Percentiles rank a stretch among this genome's conserved stretches.
Evolutionary conservation across 768 basidiomycete species (phyloP).

Genomic region (Pleurotus tuber-regium): DNA sequence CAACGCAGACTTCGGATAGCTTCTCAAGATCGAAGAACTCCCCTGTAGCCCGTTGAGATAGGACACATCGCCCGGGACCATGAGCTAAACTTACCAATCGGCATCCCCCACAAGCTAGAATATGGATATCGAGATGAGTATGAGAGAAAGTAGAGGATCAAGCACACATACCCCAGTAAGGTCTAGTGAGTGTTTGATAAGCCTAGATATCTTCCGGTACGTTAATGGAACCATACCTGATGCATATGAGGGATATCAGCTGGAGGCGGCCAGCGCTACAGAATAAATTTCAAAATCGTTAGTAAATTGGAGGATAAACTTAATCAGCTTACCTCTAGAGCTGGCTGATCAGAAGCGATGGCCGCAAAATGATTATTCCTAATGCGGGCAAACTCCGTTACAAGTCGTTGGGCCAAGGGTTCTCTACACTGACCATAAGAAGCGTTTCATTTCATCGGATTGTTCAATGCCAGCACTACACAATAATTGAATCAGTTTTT

Average conservation of each 20-base stretch:
- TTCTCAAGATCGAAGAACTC: constrained; percentile 74
- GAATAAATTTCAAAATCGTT: too few species aligned
- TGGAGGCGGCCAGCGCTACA: constrained; percentile 54
- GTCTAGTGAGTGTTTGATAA: constrained; percentile 36
- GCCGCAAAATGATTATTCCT: constrained; percentile 78
- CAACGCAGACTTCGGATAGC: constrained; percentile 52
- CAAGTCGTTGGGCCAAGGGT: background rate
- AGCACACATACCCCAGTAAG: constrained; percentile 48
- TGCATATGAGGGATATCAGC: constrained; percentile 46
- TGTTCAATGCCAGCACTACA: constrained; percentile 70
- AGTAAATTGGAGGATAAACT: too few species aligned
- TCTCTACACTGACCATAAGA: constrained; percentile 53
- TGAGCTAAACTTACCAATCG: constrained; percentile 45
- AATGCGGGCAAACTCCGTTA: constrained; percentile 7
- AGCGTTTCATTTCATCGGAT: constrained; percentile 67
- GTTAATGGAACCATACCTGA: constrained; percentile 40
- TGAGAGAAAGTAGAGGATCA: too few species aligned
- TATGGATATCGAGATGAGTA: background rate
- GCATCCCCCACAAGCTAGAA: constrained; percentile 68
- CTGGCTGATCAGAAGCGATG: constrained; percentile 64
- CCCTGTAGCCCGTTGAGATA: constrained; percentile 31
- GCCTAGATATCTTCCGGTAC: constrained; percentile 1
- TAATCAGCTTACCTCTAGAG: constrained; percentile 51
- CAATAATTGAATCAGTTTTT: too few species aligned
- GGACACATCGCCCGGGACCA: background rate